Evolutionary conservation across 2,329 filamentous ascomycete species (phyloP).

Genomic region (Verticillium klebahnii): DNA sequence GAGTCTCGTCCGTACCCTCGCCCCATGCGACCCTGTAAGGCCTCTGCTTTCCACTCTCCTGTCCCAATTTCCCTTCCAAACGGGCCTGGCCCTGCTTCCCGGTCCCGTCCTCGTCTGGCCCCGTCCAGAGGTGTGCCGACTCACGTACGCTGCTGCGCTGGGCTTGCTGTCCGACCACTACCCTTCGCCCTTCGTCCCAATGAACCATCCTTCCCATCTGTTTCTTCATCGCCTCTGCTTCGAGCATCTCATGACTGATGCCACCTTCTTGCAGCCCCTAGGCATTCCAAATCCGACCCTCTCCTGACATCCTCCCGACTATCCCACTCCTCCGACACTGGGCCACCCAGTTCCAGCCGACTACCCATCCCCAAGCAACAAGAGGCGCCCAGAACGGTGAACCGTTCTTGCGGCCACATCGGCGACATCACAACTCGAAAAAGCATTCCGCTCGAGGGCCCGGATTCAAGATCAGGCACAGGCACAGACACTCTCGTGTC

Average conservation of each 20-base stretch:
- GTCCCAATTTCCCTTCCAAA: neutral
- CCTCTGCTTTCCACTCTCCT: conserved; percentile 1
- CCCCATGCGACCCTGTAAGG: conserved; percentile 28
- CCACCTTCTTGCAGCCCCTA: neutral
- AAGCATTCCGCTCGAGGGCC: neutral
- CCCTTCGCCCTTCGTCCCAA: neutral
- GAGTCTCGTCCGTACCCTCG: conserved; percentile 28
- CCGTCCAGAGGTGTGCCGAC: neutral
- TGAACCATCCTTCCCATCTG: neutral
- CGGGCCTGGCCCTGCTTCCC: neutral
- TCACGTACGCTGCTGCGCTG: neutral
- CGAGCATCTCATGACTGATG: neutral
- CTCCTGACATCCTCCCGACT: neutral
- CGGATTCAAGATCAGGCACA: neutral
- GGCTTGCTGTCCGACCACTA: neutral
- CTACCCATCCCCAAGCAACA: neutral
- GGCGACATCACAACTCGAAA: neutral
- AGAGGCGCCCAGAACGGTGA: neutral
- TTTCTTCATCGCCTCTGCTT: neutral
- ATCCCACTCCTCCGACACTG: neutral
- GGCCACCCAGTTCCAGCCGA: neutral
- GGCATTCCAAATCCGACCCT: neutral
- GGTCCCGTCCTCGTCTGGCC: neutral
- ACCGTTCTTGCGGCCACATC: neutral
- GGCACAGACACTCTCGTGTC: neutral